Evolutionary conservation across 768 basidiomycete genomes (phyloP).

Genomic region (Tricholoma sp.): DNA sequence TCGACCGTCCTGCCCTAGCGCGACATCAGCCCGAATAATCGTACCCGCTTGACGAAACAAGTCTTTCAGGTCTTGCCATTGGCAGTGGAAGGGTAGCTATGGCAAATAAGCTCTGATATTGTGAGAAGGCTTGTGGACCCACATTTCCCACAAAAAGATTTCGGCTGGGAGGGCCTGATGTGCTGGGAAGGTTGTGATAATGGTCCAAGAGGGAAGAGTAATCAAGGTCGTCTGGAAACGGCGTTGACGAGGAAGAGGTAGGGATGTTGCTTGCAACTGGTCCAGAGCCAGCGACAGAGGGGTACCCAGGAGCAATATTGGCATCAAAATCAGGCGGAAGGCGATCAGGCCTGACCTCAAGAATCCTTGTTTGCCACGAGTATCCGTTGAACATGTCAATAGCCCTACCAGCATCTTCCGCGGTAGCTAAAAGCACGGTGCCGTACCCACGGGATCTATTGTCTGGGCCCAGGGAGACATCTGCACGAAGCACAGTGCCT

Average conservation of each 20-base stretch:
- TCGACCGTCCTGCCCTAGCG: conserved; percentile 80
- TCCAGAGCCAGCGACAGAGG: conserved; percentile 4
- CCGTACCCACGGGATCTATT: conserved; percentile 93
- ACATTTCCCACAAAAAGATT: conserved; percentile 90
- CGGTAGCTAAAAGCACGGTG: conserved; percentile 90
- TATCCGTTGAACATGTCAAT: conserved; percentile 97
- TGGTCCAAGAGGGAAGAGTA: conserved; percentile 19
- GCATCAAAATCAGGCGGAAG: conserved; percentile 60
- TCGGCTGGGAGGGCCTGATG: conserved; percentile 31
- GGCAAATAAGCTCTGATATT: conserved; percentile 9
- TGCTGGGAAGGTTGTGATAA: conserved; percentile 22
- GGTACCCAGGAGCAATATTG: conserved; percentile 16
- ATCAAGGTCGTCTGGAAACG: conserved; percentile 10
- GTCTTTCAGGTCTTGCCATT: conserved; percentile 99
- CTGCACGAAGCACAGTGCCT: conserved; percentile 81
- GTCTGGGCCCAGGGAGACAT: conserved; percentile 76
- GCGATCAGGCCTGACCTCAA: conserved; percentile 90
- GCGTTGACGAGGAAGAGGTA: neutral
- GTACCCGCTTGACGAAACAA: conserved; percentile 88
- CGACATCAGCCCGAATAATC: conserved; percentile 87
- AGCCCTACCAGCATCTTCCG: conserved; percentile 90
- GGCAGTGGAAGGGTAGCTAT: conserved; percentile 87
- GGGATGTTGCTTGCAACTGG: neutral
- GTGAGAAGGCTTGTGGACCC: conserved; percentile 25
- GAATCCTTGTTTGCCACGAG: conserved; percentile 90